These are phyloP conservation scores for Solanum microdontum DNA, from an alignment of 257 asterid genomes.

Conservation along the genomic window DNA sequence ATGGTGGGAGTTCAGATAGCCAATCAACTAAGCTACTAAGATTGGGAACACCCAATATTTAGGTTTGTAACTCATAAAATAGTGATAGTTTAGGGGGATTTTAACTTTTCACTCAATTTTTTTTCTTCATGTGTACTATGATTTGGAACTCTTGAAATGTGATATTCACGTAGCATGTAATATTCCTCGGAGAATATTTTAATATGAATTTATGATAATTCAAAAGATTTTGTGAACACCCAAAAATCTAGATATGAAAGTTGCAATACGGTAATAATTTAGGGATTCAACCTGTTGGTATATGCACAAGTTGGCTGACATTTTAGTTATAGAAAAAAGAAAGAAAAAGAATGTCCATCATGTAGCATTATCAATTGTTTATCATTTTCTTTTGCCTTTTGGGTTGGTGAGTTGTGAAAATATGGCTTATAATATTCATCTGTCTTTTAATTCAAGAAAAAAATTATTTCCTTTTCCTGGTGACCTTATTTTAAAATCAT, in stretches of 20 bases:
- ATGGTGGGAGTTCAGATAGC: too few relatives aligned
- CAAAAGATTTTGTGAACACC: neutral
- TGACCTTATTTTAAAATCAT: neutral
- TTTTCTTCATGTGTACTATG: neutral
- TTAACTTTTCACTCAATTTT: neutral
- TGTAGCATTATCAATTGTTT: neutral
- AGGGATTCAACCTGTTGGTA: neutral
- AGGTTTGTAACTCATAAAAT: neutral
- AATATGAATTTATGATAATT: neutral
- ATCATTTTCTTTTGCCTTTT: neutral
- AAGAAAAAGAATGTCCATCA: neutral
- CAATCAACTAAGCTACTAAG: too few relatives aligned
- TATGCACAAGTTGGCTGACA: neutral
- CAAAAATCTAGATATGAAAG: neutral
- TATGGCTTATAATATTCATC: neutral
- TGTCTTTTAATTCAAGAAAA: slow-evolving; percentile 10
- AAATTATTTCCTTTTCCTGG: neutral
- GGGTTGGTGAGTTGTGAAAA: neutral
- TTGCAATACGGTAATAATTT: neutral
- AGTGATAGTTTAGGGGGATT: neutral
- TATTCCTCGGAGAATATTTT: neutral
- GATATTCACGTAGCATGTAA: neutral
- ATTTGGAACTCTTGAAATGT: neutral
- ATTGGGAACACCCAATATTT: neutral
- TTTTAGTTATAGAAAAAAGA: neutral